Evolutionary conservation across 2,329 filamentous ascomycete genomes (phyloP).

Genomic region (Coleophoma cylindrospora): DNA sequence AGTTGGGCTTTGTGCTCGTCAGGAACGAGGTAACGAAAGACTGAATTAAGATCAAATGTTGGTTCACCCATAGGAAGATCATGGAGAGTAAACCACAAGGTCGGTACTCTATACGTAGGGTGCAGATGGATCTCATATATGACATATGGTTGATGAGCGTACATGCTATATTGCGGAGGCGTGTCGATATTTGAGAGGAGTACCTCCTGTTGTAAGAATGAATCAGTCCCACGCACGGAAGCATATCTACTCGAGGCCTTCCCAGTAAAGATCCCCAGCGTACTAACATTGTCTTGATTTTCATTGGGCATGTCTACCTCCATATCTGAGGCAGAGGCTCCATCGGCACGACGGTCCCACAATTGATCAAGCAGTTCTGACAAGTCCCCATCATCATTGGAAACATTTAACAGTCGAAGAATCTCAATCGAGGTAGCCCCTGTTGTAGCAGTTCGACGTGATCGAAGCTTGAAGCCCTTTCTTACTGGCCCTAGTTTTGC

Average conservation of each 20-base stretch:
- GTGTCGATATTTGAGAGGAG: constrained; percentile 7
- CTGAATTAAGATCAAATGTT: constrained; percentile 58
- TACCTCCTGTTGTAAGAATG: constrained; percentile 14
- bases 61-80: constrained; percentile 49
- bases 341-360: constrained; percentile 5
- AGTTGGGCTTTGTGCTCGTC: constrained; percentile 57
- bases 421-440: constrained; percentile 24
- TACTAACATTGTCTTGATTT: constrained; percentile 22
- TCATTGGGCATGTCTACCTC: constrained; percentile 21
- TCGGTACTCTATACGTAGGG: constrained; percentile 68
- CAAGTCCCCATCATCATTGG: constrained; percentile 21
- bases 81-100: constrained; percentile 69
- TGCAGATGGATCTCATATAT: constrained; percentile 71
- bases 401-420: constrained; percentile 19
- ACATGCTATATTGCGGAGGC: constrained; percentile 17
- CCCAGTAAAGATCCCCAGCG: not conserved
- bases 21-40: constrained; percentile 69
- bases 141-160: constrained; percentile 35
- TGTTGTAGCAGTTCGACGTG: constrained; percentile 30
- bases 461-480: constrained; percentile 47
- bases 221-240: not conserved
- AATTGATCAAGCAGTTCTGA: constrained; percentile 18
- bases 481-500: constrained; percentile 51
- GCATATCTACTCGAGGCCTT: no score
- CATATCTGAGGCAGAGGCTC: constrained; percentile 7